Percentiles rank a stretch among this genome's conserved stretches.
phyloP scores from a whole-genome alignment of 805 yeast genomes.

The Teunomyces stri region DNA sequence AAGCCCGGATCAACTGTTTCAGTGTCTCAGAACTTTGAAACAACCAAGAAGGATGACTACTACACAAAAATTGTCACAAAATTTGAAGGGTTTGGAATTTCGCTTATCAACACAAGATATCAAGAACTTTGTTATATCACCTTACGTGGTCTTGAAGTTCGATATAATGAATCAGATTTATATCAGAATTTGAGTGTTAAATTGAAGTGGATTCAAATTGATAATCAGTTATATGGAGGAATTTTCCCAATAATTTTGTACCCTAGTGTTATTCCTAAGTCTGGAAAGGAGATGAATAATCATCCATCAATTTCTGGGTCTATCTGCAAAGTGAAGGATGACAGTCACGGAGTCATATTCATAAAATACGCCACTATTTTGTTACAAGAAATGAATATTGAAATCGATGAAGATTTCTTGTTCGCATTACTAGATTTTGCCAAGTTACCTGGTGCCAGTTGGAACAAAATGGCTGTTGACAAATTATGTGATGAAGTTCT shows the following conservation, averaged over 20 bases:
- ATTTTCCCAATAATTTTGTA: constrained; percentile 83
- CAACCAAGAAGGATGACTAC: constrained; percentile 51
- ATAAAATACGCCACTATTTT: constrained; percentile 89
- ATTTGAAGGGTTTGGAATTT: constrained; percentile 84
- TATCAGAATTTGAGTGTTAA: constrained; percentile 79
- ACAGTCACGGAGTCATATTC: constrained; percentile 83
- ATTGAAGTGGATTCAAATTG: constrained; percentile 92
- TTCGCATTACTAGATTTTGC: constrained; percentile 78
- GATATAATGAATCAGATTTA: constrained; percentile 78
- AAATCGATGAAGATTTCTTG: constrained; percentile 90
- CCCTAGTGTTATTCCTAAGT: constrained; percentile 87
- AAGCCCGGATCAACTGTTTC: constrained; percentile 25
- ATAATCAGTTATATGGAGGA: constrained; percentile 87
- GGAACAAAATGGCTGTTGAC: constrained; percentile 50
- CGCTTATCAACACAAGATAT: constrained; percentile 66
- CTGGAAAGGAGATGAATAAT: constrained; percentile 73
- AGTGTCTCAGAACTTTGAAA: constrained; percentile 48
- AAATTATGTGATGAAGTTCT: constrained; percentile 59
- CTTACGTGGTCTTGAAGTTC: constrained; percentile 73
- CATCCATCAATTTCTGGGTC: constrained; percentile 93
- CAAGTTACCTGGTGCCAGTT: constrained; percentile 78
- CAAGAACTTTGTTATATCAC: constrained; percentile 86
- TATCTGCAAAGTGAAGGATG: constrained; percentile 79
- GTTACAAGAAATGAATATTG: constrained; percentile 87
- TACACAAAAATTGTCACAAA: constrained; percentile 54